These are phyloP conservation scores for Vitis cinerea DNA, from an alignment of 164 flowering plant species.

Conservation along the genomic window DNA sequence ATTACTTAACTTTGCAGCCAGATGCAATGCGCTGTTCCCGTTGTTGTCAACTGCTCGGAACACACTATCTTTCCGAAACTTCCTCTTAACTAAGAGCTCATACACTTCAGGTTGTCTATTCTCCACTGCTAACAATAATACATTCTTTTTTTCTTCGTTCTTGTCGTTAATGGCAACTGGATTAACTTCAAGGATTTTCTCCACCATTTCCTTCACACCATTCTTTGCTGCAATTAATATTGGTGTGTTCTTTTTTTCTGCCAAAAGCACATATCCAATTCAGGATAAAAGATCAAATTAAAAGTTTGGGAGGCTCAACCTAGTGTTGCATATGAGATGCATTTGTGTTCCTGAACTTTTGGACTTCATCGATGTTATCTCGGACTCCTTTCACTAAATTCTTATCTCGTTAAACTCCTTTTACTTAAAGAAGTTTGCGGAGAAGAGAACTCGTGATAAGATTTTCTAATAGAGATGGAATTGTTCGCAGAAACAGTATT, in stretches of 20 bases:
- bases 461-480: no score
- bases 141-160: constrained; percentile 9
- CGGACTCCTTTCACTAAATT: no score
- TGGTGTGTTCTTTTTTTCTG: background rate
- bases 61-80: background rate
- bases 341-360: no score
- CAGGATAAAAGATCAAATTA: no score
- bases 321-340: no score
- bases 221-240: constrained; percentile 17
- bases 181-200: constrained; percentile 11
- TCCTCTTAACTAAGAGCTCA: background rate
- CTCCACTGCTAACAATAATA: constrained; percentile 19
- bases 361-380: no score
- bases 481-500: no score
- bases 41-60: constrained; percentile 10
- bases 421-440: no score
- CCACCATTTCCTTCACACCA: constrained; percentile 23
- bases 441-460: no score
- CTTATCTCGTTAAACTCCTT: no score
- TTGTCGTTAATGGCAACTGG: constrained; percentile 22
- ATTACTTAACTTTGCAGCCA: constrained; percentile 4
- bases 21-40: constrained; percentile 16
- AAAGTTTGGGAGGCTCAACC: no score
- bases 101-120: constrained; percentile 9
- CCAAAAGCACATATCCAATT: no score